Evolutionary conservation across 2,329 filamentous ascomycete species (phyloP).

Genomic region (Apiospora aurea): DNA sequence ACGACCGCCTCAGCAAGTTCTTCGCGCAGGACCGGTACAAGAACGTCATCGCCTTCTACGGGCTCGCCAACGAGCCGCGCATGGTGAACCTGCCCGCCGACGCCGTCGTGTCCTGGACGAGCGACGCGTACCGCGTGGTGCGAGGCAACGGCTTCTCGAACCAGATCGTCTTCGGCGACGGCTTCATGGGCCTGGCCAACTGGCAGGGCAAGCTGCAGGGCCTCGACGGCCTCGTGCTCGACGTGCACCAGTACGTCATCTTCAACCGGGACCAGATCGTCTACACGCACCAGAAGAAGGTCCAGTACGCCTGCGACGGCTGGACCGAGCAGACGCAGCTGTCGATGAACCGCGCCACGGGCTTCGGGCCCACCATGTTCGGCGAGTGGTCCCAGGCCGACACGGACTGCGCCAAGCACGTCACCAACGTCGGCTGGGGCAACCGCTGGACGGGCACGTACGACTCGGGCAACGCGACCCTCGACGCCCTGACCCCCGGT

Average conservation of each 20-base stretch:
- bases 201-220: slow-evolving; percentile 86
- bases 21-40: slow-evolving; percentile 93
- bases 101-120: slow-evolving; percentile 81
- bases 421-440: slow-evolving; percentile 90
- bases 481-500: slow-evolving; percentile 72
- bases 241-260: slow-evolving; percentile 98
- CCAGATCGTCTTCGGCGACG: slow-evolving; percentile 86
- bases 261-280: slow-evolving; percentile 91
- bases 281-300: slow-evolving; percentile 81
- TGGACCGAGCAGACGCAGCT: slow-evolving; percentile 82
- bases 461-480: slow-evolving; percentile 68
- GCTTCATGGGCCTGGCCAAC: slow-evolving; percentile 88
- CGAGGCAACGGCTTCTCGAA: slow-evolving; percentile 78
- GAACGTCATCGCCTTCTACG: slow-evolving; percentile 92
- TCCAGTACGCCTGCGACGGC: slow-evolving; percentile 84
- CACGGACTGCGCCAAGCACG: slow-evolving; percentile 85
- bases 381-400: slow-evolving; percentile 98
- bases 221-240: slow-evolving; percentile 79
- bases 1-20: slow-evolving; percentile 87
- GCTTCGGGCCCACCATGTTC: slow-evolving; percentile 92
- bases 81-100: slow-evolving; percentile 76
- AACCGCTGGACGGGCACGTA: slow-evolving; percentile 93
- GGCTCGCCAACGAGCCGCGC: slow-evolving; percentile 90
- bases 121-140: slow-evolving; percentile 73
- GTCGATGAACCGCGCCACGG: slow-evolving; percentile 75